Conservation (phyloP, 1,284 basidiomycete species). For the Apiotrichum brassicae region DNA sequence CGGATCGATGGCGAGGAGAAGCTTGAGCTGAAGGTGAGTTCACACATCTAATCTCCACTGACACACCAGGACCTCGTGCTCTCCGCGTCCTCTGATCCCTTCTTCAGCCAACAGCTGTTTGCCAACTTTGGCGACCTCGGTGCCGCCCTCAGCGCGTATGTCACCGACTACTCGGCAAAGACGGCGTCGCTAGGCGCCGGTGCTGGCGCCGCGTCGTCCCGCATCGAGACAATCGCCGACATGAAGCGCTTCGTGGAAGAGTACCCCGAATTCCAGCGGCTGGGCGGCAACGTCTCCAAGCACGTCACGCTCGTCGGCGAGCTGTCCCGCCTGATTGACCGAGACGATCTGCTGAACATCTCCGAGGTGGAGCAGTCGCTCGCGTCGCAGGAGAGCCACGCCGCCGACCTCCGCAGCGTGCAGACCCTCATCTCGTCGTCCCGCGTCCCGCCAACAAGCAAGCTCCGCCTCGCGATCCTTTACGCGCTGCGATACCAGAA, state of each 20-base stretch:
- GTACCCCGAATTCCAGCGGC: slow-evolving; percentile 93
- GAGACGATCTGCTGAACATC: slow-evolving; percentile 77
- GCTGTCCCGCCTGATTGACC: slow-evolving; percentile 79
- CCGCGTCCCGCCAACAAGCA: slow-evolving; percentile 66
- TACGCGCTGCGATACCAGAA: slow-evolving; percentile 96
- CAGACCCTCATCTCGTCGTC: slow-evolving; percentile 64
- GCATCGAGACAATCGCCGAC: slow-evolving; percentile 92
- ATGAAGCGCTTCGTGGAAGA: slow-evolving; percentile 99
- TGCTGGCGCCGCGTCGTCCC: slow-evolving; percentile 45
- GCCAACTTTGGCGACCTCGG: slow-evolving; percentile 97
- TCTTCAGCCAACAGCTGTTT: slow-evolving; percentile 86
- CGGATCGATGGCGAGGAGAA: slow-evolving; percentile 77
- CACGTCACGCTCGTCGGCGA: slow-evolving; percentile 96
- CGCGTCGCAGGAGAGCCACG: slow-evolving; percentile 77
- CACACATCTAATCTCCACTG: not conserved
- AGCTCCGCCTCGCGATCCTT: slow-evolving; percentile 86
- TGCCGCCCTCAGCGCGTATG: slow-evolving; percentile 85
- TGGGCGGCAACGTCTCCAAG: slow-evolving; percentile 97
- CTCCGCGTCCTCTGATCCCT: slow-evolving; percentile 84
- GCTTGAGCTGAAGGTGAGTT: slow-evolving; percentile 72
- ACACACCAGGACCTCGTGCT: slow-evolving; percentile 78
- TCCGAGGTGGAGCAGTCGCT: slow-evolving; percentile 96
- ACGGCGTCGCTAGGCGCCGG: slow-evolving; percentile 52
- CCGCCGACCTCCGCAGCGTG: slow-evolving; percentile 75
- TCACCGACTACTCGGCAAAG: slow-evolving; percentile 85